Conservation (phyloP, 148 eudicot species). For the Persicaria maculosa region DNA sequence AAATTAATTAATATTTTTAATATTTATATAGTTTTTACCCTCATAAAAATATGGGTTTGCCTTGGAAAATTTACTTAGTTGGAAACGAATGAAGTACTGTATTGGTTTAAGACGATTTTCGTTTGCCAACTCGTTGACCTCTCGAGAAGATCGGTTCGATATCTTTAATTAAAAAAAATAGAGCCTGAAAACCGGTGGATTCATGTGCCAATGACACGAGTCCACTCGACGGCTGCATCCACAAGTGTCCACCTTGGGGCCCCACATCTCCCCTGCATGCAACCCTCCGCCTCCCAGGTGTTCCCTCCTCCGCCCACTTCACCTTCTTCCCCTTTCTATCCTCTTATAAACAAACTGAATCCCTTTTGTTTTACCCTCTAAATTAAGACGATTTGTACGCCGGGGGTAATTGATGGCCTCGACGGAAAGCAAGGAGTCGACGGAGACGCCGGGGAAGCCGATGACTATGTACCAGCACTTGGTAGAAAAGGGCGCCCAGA, state of each 20-base stretch:
- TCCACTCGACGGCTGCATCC: background rate
- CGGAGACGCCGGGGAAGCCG: conserved; percentile 43
- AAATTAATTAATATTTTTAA: no score
- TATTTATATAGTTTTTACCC: no score
- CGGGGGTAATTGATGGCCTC: background rate
- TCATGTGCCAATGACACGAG: background rate
- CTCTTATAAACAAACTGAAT: background rate
- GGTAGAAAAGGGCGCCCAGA: conserved; percentile 61
- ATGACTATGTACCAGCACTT: conserved; percentile 45
- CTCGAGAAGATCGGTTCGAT: no score
- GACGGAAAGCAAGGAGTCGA: conserved; percentile 17
- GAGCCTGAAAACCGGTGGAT: background rate
- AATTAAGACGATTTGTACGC: no score
- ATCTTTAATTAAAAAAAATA: no score
- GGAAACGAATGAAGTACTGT: no score
- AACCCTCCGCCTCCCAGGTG: background rate
- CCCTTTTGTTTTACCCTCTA: no score
- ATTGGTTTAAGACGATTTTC: no score
- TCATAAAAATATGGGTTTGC: no score
- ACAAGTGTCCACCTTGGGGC: background rate
- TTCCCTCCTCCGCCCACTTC: background rate
- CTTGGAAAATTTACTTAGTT: no score
- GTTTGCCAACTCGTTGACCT: no score
- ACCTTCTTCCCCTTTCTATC: background rate
- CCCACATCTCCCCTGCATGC: conserved; percentile 8